Evolutionary conservation across 1,139 yeast species (phyloP).

Genomic region (Saccharomyces hybrid): DNA sequence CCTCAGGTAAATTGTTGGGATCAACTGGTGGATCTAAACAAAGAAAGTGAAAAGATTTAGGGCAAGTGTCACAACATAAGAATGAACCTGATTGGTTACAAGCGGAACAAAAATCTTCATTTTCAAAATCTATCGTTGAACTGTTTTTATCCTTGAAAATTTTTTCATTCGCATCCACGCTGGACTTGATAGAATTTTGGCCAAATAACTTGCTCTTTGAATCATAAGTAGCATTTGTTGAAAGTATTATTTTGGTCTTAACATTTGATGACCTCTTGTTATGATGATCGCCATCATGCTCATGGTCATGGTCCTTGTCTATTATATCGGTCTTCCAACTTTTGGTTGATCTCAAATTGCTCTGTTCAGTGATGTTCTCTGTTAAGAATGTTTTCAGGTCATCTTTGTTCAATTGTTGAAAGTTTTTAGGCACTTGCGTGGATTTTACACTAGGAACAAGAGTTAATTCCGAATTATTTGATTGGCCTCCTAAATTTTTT

Average conservation of each 20-base stretch:
- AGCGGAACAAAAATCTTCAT: slow-evolving; percentile 82
- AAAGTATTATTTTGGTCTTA: slow-evolving; percentile 1
- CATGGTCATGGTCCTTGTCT: neutral
- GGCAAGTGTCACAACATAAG: slow-evolving; percentile 90
- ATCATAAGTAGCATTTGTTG: slow-evolving; percentile 9
- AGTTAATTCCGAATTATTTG: neutral
- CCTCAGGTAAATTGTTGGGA: slow-evolving; percentile 68
- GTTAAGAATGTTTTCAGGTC: neutral
- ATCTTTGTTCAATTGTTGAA: neutral
- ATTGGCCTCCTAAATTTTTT: slow-evolving; percentile 8
- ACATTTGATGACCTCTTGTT: neutral
- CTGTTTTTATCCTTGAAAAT: slow-evolving; percentile 14
- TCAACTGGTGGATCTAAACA: slow-evolving; percentile 90
- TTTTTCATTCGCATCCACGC: slow-evolving; percentile 9
- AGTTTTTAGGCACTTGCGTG: neutral
- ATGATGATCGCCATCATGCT: neutral
- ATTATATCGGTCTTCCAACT: neutral
- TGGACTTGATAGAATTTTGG: slow-evolving; percentile 20
- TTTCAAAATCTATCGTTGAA: slow-evolving; percentile 34
- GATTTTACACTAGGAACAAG: neutral
- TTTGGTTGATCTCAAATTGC: neutral
- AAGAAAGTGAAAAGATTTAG: slow-evolving; percentile 81
- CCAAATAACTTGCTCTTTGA: slow-evolving; percentile 24
- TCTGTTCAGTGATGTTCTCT: neutral
- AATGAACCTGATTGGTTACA: slow-evolving; percentile 88